phyloP scores from a whole-genome alignment of 1,284 basidiomycete species.

The Sphaerobolus stellatus region DNA sequence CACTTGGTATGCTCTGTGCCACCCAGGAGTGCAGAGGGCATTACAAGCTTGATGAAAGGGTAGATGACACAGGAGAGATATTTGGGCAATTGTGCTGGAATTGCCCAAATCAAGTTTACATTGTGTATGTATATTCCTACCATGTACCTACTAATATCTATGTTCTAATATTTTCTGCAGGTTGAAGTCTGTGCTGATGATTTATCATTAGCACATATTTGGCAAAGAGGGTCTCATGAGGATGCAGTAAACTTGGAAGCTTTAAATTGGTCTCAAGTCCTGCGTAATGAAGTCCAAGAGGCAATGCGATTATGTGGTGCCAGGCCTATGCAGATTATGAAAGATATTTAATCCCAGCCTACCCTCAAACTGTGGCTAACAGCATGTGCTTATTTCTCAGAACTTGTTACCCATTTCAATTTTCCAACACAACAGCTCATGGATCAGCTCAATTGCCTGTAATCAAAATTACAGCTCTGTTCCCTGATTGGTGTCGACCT shows the following conservation, averaged over 20 bases:
- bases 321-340: not conserved
- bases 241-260: not conserved
- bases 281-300: not conserved
- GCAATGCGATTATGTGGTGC: not conserved
- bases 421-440: not conserved
- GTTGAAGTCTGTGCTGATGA: not conserved
- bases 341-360: not conserved
- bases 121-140: not conserved
- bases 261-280: not conserved
- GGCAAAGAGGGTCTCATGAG: not conserved
- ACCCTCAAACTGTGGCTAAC: not conserved
- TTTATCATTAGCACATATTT: not conserved
- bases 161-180: not conserved
- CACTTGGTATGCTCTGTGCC: too few relatives aligned
- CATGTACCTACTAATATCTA: too few relatives aligned
- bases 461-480: not conserved
- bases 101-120: not conserved
- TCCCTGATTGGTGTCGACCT: not conserved
- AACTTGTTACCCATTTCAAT: not conserved
- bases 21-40: too few relatives aligned
- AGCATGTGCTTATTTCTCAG: not conserved
- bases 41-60: not conserved
- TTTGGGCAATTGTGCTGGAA: not conserved
- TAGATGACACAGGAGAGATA: not conserved
- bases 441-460: not conserved